Percentiles rank a stretch among this genome's conserved stretches.
Conservation (phyloP, 2,329 filamentous ascomycete species). For the Epichloe glyceriae region DNA sequence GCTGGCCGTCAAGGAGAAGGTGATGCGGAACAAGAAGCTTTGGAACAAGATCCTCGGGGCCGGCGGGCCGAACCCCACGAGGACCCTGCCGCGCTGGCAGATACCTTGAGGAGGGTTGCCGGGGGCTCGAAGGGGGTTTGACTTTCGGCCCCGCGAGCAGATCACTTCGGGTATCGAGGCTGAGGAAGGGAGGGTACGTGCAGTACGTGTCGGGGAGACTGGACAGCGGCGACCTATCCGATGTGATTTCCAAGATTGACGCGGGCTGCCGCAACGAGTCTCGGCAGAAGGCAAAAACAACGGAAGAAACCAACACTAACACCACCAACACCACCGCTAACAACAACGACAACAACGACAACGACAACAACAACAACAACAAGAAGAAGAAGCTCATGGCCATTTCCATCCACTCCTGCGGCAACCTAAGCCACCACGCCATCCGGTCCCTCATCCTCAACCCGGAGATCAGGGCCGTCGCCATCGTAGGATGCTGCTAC, state of each 20-base stretch:
- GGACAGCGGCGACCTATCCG: constrained; percentile 56
- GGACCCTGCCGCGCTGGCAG: constrained; percentile 26
- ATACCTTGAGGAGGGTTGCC: constrained; percentile 21
- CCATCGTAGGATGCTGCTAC: constrained; percentile 96
- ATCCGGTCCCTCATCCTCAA: constrained; percentile 79
- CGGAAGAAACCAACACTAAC: constrained; percentile 3
- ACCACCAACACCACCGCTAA: background rate
- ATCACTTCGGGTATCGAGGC: constrained; percentile 38
- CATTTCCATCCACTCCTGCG: constrained; percentile 92
- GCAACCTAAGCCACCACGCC: constrained; percentile 91
- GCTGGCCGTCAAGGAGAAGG: constrained; percentile 56
- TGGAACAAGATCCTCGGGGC: constrained; percentile 41
- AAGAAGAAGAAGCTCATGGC: constrained; percentile 55
- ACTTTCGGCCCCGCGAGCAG: constrained; percentile 36
- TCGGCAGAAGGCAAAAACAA: background rate
- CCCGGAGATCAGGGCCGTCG: constrained; percentile 73
- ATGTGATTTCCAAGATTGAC: constrained; percentile 49
- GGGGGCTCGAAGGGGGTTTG: constrained; percentile 21
- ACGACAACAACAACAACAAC: constrained; percentile 2
- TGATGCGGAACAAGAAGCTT: constrained; percentile 74
- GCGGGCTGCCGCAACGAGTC: constrained; percentile 13
- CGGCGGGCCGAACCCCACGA: constrained; percentile 19
- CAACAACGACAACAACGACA: constrained; percentile 6
- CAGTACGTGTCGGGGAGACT: constrained; percentile 68
- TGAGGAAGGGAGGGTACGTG: constrained; percentile 55